phyloP scores from a whole-genome alignment of 2,329 filamentous ascomycete genomes.

The Leptosphaerulina australis region DNA sequence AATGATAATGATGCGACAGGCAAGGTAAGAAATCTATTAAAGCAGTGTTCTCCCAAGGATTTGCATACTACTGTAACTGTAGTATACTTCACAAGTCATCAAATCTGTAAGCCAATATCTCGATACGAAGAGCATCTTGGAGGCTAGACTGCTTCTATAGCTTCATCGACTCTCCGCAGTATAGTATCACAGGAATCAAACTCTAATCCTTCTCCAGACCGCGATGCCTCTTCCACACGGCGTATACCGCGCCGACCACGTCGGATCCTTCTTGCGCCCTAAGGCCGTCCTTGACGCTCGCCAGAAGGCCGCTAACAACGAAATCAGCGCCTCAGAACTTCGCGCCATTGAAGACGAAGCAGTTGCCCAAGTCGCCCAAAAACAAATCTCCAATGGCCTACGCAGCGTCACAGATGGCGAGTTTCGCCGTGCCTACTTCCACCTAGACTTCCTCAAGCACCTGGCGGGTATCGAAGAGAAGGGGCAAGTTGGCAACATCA shows the following conservation, averaged over 20 bases:
- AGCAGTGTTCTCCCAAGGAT: not conserved
- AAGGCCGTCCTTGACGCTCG: conserved; percentile 58
- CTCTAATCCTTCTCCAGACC: conserved; percentile 5
- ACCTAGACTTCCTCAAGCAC: conserved; percentile 64
- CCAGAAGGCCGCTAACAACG: conserved; percentile 54
- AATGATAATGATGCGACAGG: conserved; percentile 7
- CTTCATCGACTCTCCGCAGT: not conserved
- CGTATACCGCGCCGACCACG: conserved; percentile 59
- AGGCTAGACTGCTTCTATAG: not conserved
- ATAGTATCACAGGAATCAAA: not conserved
- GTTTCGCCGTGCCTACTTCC: conserved; percentile 64
- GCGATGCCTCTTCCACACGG: conserved; percentile 49
- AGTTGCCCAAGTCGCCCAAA: conserved; percentile 56
- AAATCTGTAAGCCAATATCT: not conserved
- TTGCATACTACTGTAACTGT: not conserved
- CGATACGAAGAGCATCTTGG: not conserved
- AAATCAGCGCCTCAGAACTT: conserved; percentile 53
- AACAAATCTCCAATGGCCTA: conserved; percentile 58
- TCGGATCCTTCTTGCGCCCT: conserved; percentile 62
- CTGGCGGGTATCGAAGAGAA: conserved; percentile 60
- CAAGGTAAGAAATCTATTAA: conserved; percentile 3
- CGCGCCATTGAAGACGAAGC: conserved; percentile 59
- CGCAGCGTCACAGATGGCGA: conserved; percentile 62
- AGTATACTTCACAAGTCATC: not conserved
- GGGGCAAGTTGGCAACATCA: conserved; percentile 54